Conservation (phyloP, 2,329 filamentous ascomycete genomes). For the Dactylonectria estremocensis region DNA sequence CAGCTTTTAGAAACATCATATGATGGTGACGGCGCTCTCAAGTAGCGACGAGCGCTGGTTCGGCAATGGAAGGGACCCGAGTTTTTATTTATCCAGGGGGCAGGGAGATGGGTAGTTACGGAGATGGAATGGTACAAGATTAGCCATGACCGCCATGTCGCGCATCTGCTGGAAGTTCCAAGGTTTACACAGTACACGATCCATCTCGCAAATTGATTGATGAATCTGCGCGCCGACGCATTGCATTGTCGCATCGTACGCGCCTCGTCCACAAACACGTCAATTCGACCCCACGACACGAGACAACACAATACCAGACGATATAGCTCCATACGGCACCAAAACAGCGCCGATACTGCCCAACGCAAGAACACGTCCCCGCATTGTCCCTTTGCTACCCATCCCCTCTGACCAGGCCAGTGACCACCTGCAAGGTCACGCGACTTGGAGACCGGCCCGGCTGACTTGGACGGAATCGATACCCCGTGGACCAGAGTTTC, state of each 20-base stretch:
- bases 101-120: conserved; percentile 25
- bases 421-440: conserved; percentile 18
- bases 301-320: background rate
- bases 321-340: background rate
- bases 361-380: conserved; percentile 13
- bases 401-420: background rate
- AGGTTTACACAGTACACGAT: conserved; percentile 12
- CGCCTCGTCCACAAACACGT: background rate
- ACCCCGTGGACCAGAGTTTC: conserved; percentile 17
- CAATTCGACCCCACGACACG: background rate
- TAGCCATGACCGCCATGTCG: conserved; percentile 19
- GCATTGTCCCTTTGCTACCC: background rate
- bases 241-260: conserved; percentile 27
- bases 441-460: conserved; percentile 21
- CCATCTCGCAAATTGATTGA: conserved; percentile 33
- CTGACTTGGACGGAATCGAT: conserved; percentile 22
- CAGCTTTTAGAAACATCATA: conserved; percentile 40
- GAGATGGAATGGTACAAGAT: conserved; percentile 43
- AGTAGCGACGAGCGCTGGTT: conserved; percentile 21
- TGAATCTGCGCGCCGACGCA: conserved; percentile 29
- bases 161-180: conserved; percentile 8
- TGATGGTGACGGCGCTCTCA: conserved; percentile 41
- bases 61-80: conserved; percentile 24
- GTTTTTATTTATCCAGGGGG: conserved; percentile 24
- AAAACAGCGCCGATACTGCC: conserved; percentile 19